phyloP scores from a whole-genome alignment of 2,329 filamentous ascomycete species.

The Neofusicoccum kwambonambiense region DNA sequence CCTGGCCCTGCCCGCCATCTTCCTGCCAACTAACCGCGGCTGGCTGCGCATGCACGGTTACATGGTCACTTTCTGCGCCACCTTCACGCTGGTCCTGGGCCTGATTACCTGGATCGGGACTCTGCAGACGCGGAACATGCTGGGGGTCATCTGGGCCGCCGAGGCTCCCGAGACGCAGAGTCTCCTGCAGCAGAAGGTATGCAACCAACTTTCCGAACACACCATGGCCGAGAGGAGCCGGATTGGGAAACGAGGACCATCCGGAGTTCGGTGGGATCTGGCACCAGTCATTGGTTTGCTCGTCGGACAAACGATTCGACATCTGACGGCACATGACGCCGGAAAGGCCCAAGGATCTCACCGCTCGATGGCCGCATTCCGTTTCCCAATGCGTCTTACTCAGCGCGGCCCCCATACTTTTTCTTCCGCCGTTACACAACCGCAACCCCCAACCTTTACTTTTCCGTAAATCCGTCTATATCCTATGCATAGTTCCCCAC shows the following conservation, averaged over 20 bases:
- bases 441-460: not conserved
- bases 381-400: slow-evolving; percentile 10
- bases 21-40: slow-evolving; percentile 62
- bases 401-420: not conserved
- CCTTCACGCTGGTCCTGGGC: slow-evolving; percentile 62
- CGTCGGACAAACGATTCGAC: slow-evolving; percentile 2
- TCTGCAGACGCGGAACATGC: slow-evolving; percentile 63
- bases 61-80: slow-evolving; percentile 64
- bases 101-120: slow-evolving; percentile 68
- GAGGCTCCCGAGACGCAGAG: slow-evolving; percentile 61
- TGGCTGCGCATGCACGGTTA: slow-evolving; percentile 71
- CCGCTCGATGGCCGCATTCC: not conserved
- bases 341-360: not conserved
- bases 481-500: slow-evolving; percentile 9
- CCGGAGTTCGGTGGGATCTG: not conserved
- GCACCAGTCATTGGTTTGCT: not conserved
- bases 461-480: slow-evolving; percentile 13
- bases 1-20: slow-evolving; percentile 69
- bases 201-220: slow-evolving; percentile 23
- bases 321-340: slow-evolving; percentile 1
- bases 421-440: slow-evolving; percentile 15
- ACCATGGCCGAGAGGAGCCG: not conserved
- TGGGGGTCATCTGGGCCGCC: slow-evolving; percentile 60
- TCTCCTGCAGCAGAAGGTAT: slow-evolving; percentile 68
- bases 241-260: not conserved